Evolutionary conservation across 768 basidiomycete species (phyloP), one percentile per base, ranked within the genome.

Genomic region (Pisolithus orientalis): DNA sequence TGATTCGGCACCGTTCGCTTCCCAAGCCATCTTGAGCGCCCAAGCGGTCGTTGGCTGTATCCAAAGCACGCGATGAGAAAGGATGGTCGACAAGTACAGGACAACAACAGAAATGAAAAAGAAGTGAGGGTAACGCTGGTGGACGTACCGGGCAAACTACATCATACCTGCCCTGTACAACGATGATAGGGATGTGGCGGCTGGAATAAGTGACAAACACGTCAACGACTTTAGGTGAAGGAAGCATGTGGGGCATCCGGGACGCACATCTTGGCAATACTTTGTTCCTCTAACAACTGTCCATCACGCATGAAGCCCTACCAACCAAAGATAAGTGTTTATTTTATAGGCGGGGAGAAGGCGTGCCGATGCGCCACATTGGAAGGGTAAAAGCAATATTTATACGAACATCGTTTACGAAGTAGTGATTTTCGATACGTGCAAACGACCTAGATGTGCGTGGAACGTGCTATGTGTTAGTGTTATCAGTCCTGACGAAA

Each of bases 361-460:
- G 34, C 34, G 11, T 34, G 34, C 34, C 13, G 34, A 11, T 14
- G 13, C 34, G 9, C 21, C 21, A 25, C 29, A 38, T 7, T 11
- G 5, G 9, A 32, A 14, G 47, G 31, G 6, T 38, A 11, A 50
- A 13, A 45, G 17, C 34, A 34, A 39, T 11, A 16, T 24, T 50
- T 25, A 1, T 39, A 65, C 74, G 55, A 49, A 87, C 87, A 50
- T 80, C 78, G 60, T 94, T 90, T 48, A 94, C 72, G 61, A 94
- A 94, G 67, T 88, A 95, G 61, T 94, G 91, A 61, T 92, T 92
- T 71, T 93, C 92, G 44, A 94, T 92, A 37, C 83, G 74, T 17
- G 91, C 88, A 66, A 93, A 94, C 0, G 91, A 85, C 51, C 90
- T 93, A 49, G 27, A 17, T 31, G 34, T 50, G n/a, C 8, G 29